Evolutionary conservation across 2,329 filamentous ascomycete genomes (phyloP).

Genomic region (Colletotrichum zoysiae): DNA sequence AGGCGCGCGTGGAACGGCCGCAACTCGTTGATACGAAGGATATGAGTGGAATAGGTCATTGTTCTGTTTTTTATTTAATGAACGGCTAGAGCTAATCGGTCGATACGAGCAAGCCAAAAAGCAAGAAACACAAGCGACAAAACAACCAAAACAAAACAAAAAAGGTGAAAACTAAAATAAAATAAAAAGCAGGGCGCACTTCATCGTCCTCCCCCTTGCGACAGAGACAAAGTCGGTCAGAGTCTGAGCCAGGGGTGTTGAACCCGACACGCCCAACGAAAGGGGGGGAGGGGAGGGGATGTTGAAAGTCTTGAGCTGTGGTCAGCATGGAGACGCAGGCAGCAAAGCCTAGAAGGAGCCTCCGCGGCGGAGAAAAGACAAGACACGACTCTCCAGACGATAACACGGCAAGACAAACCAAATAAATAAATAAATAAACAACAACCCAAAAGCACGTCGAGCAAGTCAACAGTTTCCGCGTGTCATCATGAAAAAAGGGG

Average conservation of each 20-base stretch:
- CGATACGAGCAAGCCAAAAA: slow-evolving; percentile 31
- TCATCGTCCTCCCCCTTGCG: slow-evolving; percentile 7
- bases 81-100: slow-evolving; percentile 41
- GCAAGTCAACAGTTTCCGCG: slow-evolving; percentile 16
- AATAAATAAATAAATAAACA: no score
- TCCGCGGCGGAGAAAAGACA: slow-evolving; percentile 12
- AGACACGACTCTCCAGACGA: background rate
- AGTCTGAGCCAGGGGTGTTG: slow-evolving; percentile 26
- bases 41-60: slow-evolving; percentile 29
- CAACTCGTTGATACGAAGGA: slow-evolving; percentile 29
- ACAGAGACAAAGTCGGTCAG: slow-evolving; percentile 18
- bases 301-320: slow-evolving; percentile 32
- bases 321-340: slow-evolving; percentile 34
- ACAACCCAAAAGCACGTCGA: background rate
- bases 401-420: background rate
- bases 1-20: background rate
- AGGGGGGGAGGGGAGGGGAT: background rate
- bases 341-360: slow-evolving; percentile 16
- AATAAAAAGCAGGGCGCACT: background rate
- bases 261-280: slow-evolving; percentile 23
- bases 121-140: slow-evolving; percentile 10
- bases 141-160: slow-evolving; percentile 12
- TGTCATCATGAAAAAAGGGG: background rate
- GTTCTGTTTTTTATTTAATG: slow-evolving; percentile 26
- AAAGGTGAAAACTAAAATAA: background rate